phyloP scores from a whole-genome alignment of 768 basidiomycete genomes.

The Royoungia palumana region DNA sequence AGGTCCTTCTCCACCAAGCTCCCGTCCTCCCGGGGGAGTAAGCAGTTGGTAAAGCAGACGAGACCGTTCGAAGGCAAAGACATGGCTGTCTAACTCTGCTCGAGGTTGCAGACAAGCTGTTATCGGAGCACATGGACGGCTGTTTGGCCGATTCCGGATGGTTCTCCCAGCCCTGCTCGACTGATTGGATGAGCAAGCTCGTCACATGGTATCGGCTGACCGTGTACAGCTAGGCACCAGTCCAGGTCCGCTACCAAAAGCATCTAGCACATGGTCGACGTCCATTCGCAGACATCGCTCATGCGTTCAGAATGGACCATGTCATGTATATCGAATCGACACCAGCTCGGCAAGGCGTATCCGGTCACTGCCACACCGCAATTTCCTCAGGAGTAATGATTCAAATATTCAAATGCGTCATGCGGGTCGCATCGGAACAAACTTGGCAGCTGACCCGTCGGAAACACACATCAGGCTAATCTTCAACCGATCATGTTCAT shows the following conservation, averaged over 20 bases:
- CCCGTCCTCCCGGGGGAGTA: conserved; percentile 78
- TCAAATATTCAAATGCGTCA: conserved; percentile 5
- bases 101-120: neutral
- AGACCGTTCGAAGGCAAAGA: conserved; percentile 50
- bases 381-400: no score
- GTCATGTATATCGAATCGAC: no score
- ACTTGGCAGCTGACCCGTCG: conserved; percentile 28
- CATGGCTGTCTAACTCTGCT: conserved; percentile 14
- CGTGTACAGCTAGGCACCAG: neutral
- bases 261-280: conserved; percentile 5
- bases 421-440: conserved; percentile 13
- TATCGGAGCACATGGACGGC: neutral
- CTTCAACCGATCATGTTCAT: conserved; percentile 33
- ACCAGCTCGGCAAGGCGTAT: no score
- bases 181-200: conserved; percentile 2
- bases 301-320: no score
- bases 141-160: neutral
- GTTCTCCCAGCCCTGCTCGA: neutral
- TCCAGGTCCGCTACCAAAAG: neutral
- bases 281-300: no score
- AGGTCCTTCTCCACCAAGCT: conserved; percentile 68
- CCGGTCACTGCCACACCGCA: no score
- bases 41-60: conserved; percentile 85
- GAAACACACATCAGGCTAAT: conserved; percentile 38
- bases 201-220: conserved; percentile 11